phyloP scores from a whole-genome alignment of 345 rosid genomes.

The Diplotaxis tenuifolia region DNA sequence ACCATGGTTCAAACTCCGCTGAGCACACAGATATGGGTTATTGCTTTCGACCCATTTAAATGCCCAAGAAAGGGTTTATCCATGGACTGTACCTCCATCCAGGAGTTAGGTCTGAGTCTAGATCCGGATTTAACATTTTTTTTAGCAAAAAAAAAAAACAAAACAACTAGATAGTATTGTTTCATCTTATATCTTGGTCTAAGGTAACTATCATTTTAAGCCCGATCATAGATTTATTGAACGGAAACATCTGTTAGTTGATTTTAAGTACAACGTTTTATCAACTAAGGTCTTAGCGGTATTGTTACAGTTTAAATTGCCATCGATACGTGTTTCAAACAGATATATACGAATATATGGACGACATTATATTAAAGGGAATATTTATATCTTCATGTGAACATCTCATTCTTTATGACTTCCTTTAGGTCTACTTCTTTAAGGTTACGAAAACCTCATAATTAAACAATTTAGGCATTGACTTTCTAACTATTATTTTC shows the following conservation, averaged over 20 bases:
- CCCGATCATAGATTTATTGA: background rate
- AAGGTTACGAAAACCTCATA: constrained; percentile 16
- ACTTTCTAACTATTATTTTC: background rate
- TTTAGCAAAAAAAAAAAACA: too few relatives aligned
- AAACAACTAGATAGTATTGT: background rate
- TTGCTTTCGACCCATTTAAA: too few relatives aligned
- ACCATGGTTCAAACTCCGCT: too few relatives aligned
- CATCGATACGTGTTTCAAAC: background rate
- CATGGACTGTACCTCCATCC: too few relatives aligned
- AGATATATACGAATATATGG: background rate
- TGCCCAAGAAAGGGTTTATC: too few relatives aligned
- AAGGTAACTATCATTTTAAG: background rate
- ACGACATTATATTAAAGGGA: background rate
- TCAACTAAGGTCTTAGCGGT: background rate
- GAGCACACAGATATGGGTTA: too few relatives aligned
- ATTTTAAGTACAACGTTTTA: background rate
- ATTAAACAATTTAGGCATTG: constrained; percentile 21
- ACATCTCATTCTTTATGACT: background rate
- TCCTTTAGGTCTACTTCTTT: constrained; percentile 1
- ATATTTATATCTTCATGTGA: background rate
- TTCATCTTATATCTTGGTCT: background rate
- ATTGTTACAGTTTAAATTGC: background rate
- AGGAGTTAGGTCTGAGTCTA: too few relatives aligned
- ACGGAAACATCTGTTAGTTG: background rate
- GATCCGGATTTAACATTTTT: too few relatives aligned